Percentiles rank a stretch among this genome's conserved stretches.
Conservation (phyloP, 2,329 filamentous ascomycete species). For the Penicillium digitatum region DNA sequence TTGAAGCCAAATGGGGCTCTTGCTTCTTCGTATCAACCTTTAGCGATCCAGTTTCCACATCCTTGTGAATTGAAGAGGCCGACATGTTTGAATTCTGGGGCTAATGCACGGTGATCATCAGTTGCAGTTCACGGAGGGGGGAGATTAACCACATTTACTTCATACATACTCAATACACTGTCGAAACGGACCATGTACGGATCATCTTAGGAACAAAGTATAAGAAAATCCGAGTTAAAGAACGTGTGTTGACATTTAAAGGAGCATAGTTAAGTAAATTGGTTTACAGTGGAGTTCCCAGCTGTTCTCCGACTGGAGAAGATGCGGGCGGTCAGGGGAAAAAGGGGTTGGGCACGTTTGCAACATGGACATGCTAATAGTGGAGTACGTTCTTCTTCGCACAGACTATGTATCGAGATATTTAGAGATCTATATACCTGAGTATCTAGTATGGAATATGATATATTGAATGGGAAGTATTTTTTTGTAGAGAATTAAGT, state of each 20-base stretch:
- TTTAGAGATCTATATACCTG: too few relatives aligned
- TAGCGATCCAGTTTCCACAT: conserved; percentile 15
- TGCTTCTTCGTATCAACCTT: conserved; percentile 19
- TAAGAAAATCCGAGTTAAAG: background rate
- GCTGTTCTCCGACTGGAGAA: conserved; percentile 24
- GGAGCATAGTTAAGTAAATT: conserved; percentile 25
- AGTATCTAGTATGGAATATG: background rate
- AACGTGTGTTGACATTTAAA: conserved; percentile 21
- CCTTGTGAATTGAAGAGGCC: conserved; percentile 19
- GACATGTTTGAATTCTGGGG: conserved; percentile 25
- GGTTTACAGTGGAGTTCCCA: conserved; percentile 31
- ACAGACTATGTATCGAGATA: too few relatives aligned
- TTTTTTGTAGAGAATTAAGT: background rate
- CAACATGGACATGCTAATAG: background rate
- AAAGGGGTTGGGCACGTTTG: conserved; percentile 3
- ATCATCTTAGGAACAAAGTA: conserved; percentile 9
- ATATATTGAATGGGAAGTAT: too few relatives aligned
- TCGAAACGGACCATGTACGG: conserved; percentile 3
- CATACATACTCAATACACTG: conserved; percentile 15
- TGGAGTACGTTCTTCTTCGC: background rate
- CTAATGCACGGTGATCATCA: conserved; percentile 15
- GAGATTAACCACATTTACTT: background rate
- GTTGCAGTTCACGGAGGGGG: conserved; percentile 12
- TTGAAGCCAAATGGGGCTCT: conserved; percentile 20
- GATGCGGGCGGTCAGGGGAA: conserved; percentile 16